Evolutionary conservation across 179 eudicot species (phyloP), one percentile per base, ranked within the genome.

Genomic region (Spergularia azorica): DNA sequence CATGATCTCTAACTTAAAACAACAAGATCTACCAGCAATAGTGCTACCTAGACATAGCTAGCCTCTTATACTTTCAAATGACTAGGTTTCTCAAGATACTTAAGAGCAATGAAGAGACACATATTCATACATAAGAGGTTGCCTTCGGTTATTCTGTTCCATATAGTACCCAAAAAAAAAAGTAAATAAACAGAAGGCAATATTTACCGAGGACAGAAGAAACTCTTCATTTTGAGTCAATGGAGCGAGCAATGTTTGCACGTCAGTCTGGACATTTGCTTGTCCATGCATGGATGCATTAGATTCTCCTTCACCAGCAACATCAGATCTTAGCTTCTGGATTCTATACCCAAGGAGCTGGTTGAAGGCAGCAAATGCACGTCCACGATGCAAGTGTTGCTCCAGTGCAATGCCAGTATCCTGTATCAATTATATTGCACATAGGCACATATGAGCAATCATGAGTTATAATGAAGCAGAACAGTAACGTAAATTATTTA

Each of bases 361-460:
- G 77, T 89, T 85, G 67, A 95, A 86, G 77, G 97, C 97, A 61
- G 97, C 97, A 79, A 95, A 76, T 68, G 97, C 95, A 79, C 93
- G 92, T 41, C 98, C 98, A 58, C 97, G 93, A 86, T 93, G 95
- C 91, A 95, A 89, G 80, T 95, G 91, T 71, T 95, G 95, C 89
- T 93, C 97, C 85, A 93, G 82, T 63, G 90, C 95, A 77, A 87
- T 85, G 75, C 96, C 92, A 75, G 85, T 80, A 88, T 85, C 94
- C 98, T 95, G 90, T 71, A 73, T 77, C 58, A 9, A 77, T 81
- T 70, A 76, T 43, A 71, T 41, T 46, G 68, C 36, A 46, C 59
- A 77, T 55, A 26, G 32, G 32, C 32, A 26, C 32, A 26, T 62
- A 69, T 38, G 74, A 54, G 70, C 15, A 66, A 54, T n/a, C 58